Evolutionary conservation across 164 flowering plant species (phyloP), one percentile per base, ranked within the genome.

Genomic region (Cinnamomum chago): DNA sequence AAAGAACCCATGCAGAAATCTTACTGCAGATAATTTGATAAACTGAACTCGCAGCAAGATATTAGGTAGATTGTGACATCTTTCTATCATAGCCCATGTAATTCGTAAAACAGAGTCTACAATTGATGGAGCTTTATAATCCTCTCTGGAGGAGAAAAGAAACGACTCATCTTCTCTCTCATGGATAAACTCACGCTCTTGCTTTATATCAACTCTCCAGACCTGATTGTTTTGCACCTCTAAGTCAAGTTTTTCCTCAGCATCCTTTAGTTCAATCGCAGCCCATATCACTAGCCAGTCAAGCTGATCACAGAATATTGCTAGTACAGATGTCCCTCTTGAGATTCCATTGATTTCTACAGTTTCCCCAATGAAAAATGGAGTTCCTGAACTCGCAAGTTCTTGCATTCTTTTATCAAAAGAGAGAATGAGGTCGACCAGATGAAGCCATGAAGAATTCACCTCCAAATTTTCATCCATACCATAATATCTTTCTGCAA

Each of bases 251-350:
- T 84, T 88, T 76, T 80, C 83, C 77, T 77, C 76, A 2, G 88
- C 90, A 80, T 87, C 87, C 72, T 83, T 87, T 33, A 87, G 82
- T 79, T 90, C 93, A 25, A 91, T 84, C 75, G 82, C 87, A 18
- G 88, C 89, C 96, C 93, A 90, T 58, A 86, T 77, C 52, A 78
- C 81, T 35, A 88, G 85, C 93, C 90, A 91, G n/a, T 83, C 86
- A 24, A 83, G 83, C 65, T 76, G 83, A 70, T 84, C 85, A 78
- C 81, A 82, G 75, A 90, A 86, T 71, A 88, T 69, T 0, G 81
- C 78, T 64, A 88, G 35, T 28, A 79, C 79, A 20, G 93, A 87
- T 62, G 82, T 65, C 25, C 80, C 79, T 50, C 76, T 68, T 12
- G 83, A 73, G 68, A 69, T 40, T 30, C 75, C 85, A 68, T 72